These are phyloP conservation scores for Coniochaeta hoffmannii DNA, from an alignment of 2,329 filamentous ascomycete genomes.

Conservation along the genomic window DNA sequence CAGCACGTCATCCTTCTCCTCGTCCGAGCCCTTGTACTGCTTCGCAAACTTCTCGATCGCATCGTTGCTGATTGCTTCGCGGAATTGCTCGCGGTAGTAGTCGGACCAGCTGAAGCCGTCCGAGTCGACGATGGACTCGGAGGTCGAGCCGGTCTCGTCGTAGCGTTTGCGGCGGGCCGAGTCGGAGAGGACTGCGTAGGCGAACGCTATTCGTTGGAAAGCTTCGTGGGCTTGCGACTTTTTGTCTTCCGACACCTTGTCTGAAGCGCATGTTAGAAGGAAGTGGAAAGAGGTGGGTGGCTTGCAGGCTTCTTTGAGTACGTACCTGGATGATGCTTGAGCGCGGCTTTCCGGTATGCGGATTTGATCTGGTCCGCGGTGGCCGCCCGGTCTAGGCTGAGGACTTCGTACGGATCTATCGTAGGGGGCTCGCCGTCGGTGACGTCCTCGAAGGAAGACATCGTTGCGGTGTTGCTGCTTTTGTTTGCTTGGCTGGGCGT, in stretches of 20 bases:
- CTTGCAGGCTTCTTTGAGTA: too few species aligned
- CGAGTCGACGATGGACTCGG: constrained; percentile 69
- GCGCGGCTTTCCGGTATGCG: constrained; percentile 83
- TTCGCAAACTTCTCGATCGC: constrained; percentile 68
- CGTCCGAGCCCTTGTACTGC: constrained; percentile 77
- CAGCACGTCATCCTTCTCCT: constrained; percentile 75
- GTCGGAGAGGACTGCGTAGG: constrained; percentile 88
- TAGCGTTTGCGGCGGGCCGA: constrained; percentile 74
- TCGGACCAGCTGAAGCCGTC: constrained; percentile 85
- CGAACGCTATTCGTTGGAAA: constrained; percentile 89
- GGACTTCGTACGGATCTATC: constrained; percentile 72
- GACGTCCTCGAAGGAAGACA: constrained; percentile 45
- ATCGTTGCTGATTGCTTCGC: constrained; percentile 65
- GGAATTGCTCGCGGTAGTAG: constrained; percentile 82
- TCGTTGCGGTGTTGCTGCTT: constrained; percentile 18
- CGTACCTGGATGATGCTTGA: constrained; percentile 79
- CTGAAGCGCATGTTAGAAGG: constrained; percentile 29
- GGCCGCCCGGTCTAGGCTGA: constrained; percentile 63
- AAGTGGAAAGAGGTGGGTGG: background rate
- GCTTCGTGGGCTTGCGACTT: constrained; percentile 67
- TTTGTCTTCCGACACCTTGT: constrained; percentile 65
- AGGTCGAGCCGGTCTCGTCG: constrained; percentile 82
- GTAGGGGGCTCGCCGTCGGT: constrained; percentile 50
- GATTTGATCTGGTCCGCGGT: constrained; percentile 76
- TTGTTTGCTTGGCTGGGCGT: background rate